Conservation (phyloP, 2,329 filamentous ascomycete species). For the Periconia sp. region DNA sequence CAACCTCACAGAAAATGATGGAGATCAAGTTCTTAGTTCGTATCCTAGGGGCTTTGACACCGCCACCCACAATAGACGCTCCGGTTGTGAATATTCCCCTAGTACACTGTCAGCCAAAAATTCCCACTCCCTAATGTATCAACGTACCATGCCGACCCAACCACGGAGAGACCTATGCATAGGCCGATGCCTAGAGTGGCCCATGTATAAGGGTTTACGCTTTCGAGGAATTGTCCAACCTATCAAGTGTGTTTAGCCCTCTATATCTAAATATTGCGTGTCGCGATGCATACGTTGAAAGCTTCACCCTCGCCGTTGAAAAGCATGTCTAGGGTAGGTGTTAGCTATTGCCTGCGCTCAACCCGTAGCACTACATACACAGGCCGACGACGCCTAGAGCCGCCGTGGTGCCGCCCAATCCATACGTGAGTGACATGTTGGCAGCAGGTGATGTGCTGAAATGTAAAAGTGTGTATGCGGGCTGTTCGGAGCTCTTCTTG, state of each 20-base stretch:
- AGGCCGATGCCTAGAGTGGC: conserved; percentile 86
- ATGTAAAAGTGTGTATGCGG: conserved; percentile 19
- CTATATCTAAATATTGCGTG: neutral
- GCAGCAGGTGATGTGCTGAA: conserved; percentile 2
- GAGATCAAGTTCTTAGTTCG: conserved; percentile 99
- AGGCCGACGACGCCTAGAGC: conserved; percentile 73
- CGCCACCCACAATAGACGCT: conserved; percentile 93
- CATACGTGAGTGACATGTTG: conserved; percentile 73
- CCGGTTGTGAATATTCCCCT: conserved; percentile 99
- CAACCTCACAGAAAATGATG: conserved; percentile 99
- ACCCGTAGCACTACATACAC: conserved; percentile 61
- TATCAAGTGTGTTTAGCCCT: conserved; percentile 40
- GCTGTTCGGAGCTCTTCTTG: conserved; percentile 27
- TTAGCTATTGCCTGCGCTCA: conserved; percentile 34
- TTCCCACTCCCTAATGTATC: neutral
- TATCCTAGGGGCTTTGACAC: conserved; percentile 94
- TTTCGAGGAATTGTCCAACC: conserved; percentile 92
- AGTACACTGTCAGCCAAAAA: conserved; percentile 19
- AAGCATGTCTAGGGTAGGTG: conserved; percentile 77
- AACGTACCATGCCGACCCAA: conserved; percentile 91
- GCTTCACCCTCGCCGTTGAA: conserved; percentile 94
- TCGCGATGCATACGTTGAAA: conserved; percentile 74
- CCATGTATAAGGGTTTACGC: conserved; percentile 92
- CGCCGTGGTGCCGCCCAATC: conserved; percentile 66
- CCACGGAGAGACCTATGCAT: conserved; percentile 94